Evolutionary conservation across 805 yeast genomes (phyloP), one percentile per base, ranked within the genome.

Genomic region (Lipomyces mesembrius): DNA sequence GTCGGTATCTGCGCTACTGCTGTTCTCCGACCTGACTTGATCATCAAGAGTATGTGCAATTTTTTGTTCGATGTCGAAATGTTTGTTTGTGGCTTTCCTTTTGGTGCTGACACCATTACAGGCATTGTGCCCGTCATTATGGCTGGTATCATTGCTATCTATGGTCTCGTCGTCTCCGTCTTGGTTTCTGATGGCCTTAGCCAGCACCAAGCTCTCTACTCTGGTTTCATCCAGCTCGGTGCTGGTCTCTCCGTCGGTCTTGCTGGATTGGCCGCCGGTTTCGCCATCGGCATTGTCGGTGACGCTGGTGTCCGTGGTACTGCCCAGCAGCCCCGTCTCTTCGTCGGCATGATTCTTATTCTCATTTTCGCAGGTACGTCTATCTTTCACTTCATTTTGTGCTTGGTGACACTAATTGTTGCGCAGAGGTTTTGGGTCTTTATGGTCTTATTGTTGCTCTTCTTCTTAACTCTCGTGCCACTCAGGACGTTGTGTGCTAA

Each of bases 1-100:
- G 88, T 95, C 71, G 99, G 99, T 84, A 95, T 95, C 74, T 83
- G 98, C 39, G 99, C 98, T 83, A 92, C 95, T 72, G 98, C 98
- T 83, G 90, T 97, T 58, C 95, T 94, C 82, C 90, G 91, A 77
- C 99, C 99, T 12, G 99, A 95, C 76, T 83, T 95, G 75, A 92
- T 95, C 75, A 95, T 95, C 98, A 91, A 89, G 73, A 76, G 80
- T 58, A 37, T 17, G 67, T 14, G 3, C 1, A 43, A 37, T 8
- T 6, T 43, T 12, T 17, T 27, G 4, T 27, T 22, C 27, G 9
- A 27, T 27, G 61, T 43, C 7, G 22, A 43, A 17, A 43, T 43
- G 4, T 35, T 6, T 46, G 14, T 32, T 32, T 22, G n/a, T 11
- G 3, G 20, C 20, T 3, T 51, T 59, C 4, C 35, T 35, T 51